Evolutionary conservation across 140 eudicot species (phyloP), one percentile per base, ranked within the genome.

Genomic region (Oenanthe javanica): DNA sequence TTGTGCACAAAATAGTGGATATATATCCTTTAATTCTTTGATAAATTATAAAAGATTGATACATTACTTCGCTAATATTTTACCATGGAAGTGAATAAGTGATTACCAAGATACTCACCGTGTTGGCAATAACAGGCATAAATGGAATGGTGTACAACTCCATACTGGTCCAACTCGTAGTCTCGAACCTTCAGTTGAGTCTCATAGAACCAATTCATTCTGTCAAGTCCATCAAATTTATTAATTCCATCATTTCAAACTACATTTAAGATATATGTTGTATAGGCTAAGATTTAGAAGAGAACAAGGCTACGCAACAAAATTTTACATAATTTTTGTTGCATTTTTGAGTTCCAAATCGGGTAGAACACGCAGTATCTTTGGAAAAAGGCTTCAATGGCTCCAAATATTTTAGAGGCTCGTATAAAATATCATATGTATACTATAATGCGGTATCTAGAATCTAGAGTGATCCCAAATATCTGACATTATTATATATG

Each of bases 101-200:
- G 18, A 75, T 77, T 27, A 67, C 9, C 84, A 67, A 5, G 45
- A 27, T 11, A 27, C 91, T 91, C 82, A 94, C 99, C 97, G 77
- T 89, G 97, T 82, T 94, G 97, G 84, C 99, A 94, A 81, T 90
- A 94, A 83, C 97, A 87, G 72, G 97, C 93, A 66, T 84, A 94
- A 64, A 88, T 47, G 25, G 99, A 93, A 90, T 94, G 91, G 83
- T 92, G 93, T 59, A 94, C 99, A 69, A 94, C 99, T 79, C 99
- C 99, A 79, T 92, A 94, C 75, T 94, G 99, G 86, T 94, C 97
- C 89, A 94, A 72, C 84, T 94, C 99, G 61, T 94, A 92, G 77
- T 94, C 99, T 27, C 99, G 89, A 63, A 94, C 99, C 81, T 84
- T 83, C n/a, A 92, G 86, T 87, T 94, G 92, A 25, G 89, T 77